Conservation (phyloP, 2,329 filamentous ascomycete genomes). For the Sodiomyces alkalinus region DNA sequence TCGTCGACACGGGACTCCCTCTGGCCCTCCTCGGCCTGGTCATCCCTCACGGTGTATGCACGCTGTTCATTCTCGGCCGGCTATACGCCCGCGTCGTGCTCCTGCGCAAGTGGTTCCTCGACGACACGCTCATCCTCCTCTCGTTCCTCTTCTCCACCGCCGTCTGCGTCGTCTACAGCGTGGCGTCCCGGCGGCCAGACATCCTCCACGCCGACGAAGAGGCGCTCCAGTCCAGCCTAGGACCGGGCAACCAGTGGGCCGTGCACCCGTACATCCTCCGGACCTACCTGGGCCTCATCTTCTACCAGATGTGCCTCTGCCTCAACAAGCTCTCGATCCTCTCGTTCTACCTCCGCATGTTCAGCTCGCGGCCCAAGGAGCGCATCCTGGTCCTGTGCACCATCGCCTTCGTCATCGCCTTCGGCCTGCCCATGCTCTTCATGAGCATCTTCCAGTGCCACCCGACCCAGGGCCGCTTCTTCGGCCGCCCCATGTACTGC, state of each 20-base stretch:
- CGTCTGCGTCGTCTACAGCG: slow-evolving; percentile 16
- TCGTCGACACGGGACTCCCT: slow-evolving; percentile 8
- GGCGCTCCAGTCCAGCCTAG: slow-evolving; percentile 1
- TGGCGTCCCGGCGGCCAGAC: slow-evolving; percentile 11
- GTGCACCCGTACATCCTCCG: slow-evolving; percentile 14
- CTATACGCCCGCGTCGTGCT: slow-evolving; percentile 13
- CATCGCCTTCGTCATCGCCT: slow-evolving; percentile 17
- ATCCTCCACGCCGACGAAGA: slow-evolving; percentile 7
- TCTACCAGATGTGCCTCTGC: slow-evolving; percentile 21
- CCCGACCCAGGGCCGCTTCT: slow-evolving; percentile 20
- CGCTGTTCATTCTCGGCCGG: slow-evolving; percentile 14
- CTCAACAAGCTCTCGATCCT: slow-evolving; percentile 24
- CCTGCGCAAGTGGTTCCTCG: slow-evolving; percentile 17
- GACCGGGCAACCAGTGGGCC: slow-evolving; percentile 2
- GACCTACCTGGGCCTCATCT: slow-evolving; percentile 18
- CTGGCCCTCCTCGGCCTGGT: slow-evolving; percentile 16
- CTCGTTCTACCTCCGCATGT: slow-evolving; percentile 22
- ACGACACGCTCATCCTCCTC: slow-evolving; percentile 17
- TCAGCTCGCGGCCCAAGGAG: slow-evolving; percentile 16
- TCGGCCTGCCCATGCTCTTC: slow-evolving; percentile 19
- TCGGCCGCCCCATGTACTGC: slow-evolving; percentile 19
- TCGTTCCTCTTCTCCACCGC: slow-evolving; percentile 17
- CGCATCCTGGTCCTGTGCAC: slow-evolving; percentile 17
- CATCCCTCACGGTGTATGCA: slow-evolving; percentile 17
- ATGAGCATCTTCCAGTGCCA: slow-evolving; percentile 27